These are phyloP conservation scores for Leucaena leucocephala DNA, from an alignment of 306 rosid genomes.

Conservation along the genomic window DNA sequence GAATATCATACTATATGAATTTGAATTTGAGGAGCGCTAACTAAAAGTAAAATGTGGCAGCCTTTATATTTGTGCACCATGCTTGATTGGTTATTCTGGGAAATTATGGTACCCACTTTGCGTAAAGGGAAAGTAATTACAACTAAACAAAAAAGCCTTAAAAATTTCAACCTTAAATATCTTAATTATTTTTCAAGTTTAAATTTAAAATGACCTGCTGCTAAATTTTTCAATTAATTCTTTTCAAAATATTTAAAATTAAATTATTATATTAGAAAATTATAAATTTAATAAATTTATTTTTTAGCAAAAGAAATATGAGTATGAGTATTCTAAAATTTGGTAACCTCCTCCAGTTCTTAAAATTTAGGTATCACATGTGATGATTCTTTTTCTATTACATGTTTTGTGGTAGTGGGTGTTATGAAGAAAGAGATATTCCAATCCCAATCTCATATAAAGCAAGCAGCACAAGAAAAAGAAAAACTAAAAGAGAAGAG, in stretches of 20 bases:
- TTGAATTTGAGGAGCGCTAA: not conserved
- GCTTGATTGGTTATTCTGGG: not conserved
- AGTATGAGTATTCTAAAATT: not conserved
- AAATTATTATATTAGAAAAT: not conserved
- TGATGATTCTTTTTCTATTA: not conserved
- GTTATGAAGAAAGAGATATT: not conserved
- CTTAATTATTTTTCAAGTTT: not conserved
- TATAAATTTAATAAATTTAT: not conserved
- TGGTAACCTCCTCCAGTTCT: not conserved
- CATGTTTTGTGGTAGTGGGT: not conserved
- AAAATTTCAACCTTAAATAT: too few species aligned
- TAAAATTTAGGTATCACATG: not conserved
- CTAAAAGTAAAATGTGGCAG: not conserved
- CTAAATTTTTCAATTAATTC: not conserved
- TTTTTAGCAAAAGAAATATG: not conserved
- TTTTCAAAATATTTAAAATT: not conserved
- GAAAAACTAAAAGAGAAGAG: not conserved
- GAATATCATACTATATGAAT: too few species aligned
- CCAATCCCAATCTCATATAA: not conserved
- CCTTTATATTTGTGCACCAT: not conserved
- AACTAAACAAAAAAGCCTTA: not conserved
- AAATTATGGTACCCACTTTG: not conserved
- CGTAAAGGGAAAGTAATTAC: too few species aligned
- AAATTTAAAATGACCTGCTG: not conserved
- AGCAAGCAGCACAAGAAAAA: not conserved